Percentiles rank a stretch among this genome's conserved stretches.
Conservation (phyloP, 1,139 yeast species). For the Nematodospora anomalae region DNA sequence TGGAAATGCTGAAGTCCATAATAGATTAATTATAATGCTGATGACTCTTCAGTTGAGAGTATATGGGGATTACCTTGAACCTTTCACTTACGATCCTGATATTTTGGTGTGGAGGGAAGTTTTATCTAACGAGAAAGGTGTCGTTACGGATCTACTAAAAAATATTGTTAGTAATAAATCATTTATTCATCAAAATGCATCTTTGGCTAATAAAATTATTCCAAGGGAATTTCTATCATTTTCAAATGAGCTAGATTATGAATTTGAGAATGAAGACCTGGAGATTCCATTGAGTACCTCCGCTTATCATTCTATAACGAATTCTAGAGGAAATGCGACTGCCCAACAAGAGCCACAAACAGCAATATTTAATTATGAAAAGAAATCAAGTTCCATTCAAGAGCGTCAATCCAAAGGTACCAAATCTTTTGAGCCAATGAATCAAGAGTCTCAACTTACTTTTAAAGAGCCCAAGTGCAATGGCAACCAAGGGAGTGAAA, state of each 20-base stretch:
- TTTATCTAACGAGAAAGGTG: background rate
- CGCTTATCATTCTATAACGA: background rate
- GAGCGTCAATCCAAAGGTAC: background rate
- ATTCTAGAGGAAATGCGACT: background rate
- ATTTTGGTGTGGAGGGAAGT: conserved; percentile 4
- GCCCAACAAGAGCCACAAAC: background rate
- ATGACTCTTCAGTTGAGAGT: conserved; percentile 8
- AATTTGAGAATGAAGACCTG: background rate
- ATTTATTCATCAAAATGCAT: conserved; percentile 1
- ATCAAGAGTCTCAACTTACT: background rate
- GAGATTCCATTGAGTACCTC: background rate
- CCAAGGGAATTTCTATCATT: conserved; percentile 1
- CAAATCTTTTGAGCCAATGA: no score
- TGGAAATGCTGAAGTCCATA: conserved; percentile 2
- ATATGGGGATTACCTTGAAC: conserved; percentile 9
- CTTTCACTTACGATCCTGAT: conserved; percentile 11
- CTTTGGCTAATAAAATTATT: background rate
- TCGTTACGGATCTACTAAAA: background rate
- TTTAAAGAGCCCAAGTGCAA: no score
- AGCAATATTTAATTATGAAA: background rate
- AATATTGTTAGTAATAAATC: conserved; percentile 2
- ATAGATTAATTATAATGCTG: conserved; percentile 8
- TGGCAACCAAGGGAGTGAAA: background rate
- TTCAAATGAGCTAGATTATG: conserved; percentile 4
- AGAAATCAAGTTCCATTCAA: background rate